These are phyloP conservation scores for Podospora anserina DNA, from an alignment of 495 filamentous ascomycete species.

Conservation along the genomic window DNA sequence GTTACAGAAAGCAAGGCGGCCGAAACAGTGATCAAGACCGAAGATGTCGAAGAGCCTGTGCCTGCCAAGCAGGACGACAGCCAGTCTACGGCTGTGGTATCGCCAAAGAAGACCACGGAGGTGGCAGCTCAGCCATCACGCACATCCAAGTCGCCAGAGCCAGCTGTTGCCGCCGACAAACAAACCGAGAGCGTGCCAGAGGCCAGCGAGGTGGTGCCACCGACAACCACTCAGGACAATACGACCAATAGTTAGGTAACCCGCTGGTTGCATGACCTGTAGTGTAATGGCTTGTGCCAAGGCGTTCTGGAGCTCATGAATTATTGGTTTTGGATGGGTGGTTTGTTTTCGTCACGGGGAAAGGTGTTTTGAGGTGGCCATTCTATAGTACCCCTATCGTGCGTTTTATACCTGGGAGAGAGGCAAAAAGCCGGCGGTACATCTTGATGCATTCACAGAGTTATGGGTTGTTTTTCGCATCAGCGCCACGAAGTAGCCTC, in stretches of 20 bases:
- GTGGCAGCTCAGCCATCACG: conserved; percentile 3
- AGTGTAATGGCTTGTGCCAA: not conserved
- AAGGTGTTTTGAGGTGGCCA: not conserved
- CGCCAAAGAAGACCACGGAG: not conserved
- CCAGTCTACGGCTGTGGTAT: not conserved
- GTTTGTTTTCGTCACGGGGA: not conserved
- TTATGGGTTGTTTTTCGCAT: too few species aligned
- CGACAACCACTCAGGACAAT: not conserved
- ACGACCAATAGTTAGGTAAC: not conserved
- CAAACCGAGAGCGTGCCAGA: conserved; percentile 7
- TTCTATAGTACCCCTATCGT: not conserved
- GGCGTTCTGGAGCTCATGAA: not conserved
- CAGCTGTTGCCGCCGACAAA: conserved; percentile 11
- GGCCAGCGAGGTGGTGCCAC: not conserved
- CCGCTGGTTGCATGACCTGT: not conserved
- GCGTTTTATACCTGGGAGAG: not conserved
- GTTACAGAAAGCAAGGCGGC: conserved; percentile 20
- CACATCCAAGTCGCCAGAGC: conserved; percentile 13
- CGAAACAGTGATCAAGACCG: conserved; percentile 33
- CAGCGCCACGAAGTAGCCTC: too few species aligned
- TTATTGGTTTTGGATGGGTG: not conserved
- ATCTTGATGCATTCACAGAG: not conserved
- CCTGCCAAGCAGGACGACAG: conserved; percentile 8
- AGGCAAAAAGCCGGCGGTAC: not conserved
- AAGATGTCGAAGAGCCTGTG: conserved; percentile 27